Base-by-base conservation (phyloP, 2,329 filamentous ascomycete genomes). In the Neonectria sp. region DNA sequence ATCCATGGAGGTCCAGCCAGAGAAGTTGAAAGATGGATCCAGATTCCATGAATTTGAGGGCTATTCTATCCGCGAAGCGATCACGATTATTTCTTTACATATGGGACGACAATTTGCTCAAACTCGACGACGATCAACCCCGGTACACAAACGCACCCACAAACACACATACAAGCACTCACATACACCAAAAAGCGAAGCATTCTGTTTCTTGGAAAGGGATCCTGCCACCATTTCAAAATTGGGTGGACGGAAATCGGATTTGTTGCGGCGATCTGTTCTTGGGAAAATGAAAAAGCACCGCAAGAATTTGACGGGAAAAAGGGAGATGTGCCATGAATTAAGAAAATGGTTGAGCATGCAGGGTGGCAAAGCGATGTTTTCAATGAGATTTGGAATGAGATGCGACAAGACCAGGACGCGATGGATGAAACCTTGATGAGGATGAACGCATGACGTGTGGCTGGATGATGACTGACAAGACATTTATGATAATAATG, bases 401-500 rank as follows among this genome's bases (percentile, higher is more conserved):
- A 69, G 35, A 67, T 59, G 55, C 33, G 65, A 61, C 65, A 35
- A 40, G 29, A 66, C 61, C 57, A 65, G 68, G 68, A 67, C 66
- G 65, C 35, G 60, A 73, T 67, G 71, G 63, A 43, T 65, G 67
- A 45, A 55, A 43, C 21, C 24, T 49, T 55, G 65, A 71, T 52
- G 66, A 70, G 51, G 69, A 75, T 35, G 60, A 67, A 60, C 25
- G 65, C 45, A 63, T 65, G 69, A 56, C 46, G 29, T 48, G 62
- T 59, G 70, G 56, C 59, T 61, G 65, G 66, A 68, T 68, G 63
- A 72, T 69, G 64, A 75, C 31, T 72, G 73, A 74, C 60, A 70
- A 73, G 72, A 68, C 55, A 69, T 64, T 73, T 63, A 75, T 71
- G 73, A 75, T 64, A 33, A 74, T 72, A 75, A 75, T 72, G 73